These are phyloP conservation scores for Paramecium pentaurelia DNA, from an alignment of 73 alveolate genomes.

Conservation along the genomic window DNA sequence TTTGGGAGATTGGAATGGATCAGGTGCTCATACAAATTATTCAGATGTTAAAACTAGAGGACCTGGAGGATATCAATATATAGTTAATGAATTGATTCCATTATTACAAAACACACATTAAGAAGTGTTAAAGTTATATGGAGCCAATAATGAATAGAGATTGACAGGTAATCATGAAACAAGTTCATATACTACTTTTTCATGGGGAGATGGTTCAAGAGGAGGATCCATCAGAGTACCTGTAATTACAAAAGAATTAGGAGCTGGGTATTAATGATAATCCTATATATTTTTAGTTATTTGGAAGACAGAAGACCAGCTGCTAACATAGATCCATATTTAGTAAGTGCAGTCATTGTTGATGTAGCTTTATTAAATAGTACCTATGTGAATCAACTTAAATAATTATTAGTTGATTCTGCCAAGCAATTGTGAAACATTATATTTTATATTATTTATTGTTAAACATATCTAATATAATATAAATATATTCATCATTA, in stretches of 20 bases:
- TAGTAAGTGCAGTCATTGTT: conserved; percentile 67
- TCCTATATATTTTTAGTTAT: conserved; percentile 37
- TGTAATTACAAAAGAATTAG: conserved; percentile 65
- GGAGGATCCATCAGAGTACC: conserved; percentile 93
- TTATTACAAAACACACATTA: conserved; percentile 54
- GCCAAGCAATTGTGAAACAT: not conserved
- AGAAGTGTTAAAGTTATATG: conserved; percentile 68
- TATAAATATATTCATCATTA: not conserved
- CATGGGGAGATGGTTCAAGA: conserved; percentile 88
- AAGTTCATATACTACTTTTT: conserved; percentile 70
- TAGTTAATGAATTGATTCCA: conserved; percentile 58
- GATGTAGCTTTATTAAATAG: conserved; percentile 58
- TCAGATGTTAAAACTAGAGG: conserved; percentile 80
- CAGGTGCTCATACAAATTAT: conserved; percentile 92
- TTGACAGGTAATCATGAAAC: conserved; percentile 88
- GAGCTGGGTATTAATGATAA: conserved; percentile 69
- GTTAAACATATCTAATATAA: not conserved
- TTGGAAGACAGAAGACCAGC: conserved; percentile 95
- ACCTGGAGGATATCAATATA: conserved; percentile 67
- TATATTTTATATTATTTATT: not conserved
- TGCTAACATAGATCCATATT: conserved; percentile 87
- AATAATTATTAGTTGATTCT: not conserved
- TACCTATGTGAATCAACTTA: not conserved
- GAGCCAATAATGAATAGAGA: conserved; percentile 83
- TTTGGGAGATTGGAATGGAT: conserved; percentile 83